phyloP scores from a whole-genome alignment of 129 eudicot species.

The Logfia minima region DNA sequence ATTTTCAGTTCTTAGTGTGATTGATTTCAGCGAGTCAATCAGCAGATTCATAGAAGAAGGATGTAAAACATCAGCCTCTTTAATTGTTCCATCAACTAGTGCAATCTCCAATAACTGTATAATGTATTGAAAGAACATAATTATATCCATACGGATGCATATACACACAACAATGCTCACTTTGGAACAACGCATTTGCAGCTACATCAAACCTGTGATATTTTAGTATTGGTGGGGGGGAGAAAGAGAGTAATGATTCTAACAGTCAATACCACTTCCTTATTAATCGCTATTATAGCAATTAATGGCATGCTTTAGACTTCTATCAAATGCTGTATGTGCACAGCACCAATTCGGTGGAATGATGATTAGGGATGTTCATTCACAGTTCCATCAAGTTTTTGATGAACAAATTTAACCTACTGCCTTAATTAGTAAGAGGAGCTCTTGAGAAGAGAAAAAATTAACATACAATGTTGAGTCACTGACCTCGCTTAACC shows the following conservation, averaged over 20 bases:
- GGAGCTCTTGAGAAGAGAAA: neutral
- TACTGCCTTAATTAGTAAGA: constrained; percentile 8
- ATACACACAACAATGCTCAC: neutral
- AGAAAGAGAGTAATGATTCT: neutral
- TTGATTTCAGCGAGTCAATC: constrained; percentile 49
- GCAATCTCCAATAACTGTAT: constrained; percentile 75
- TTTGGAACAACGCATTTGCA: constrained; percentile 7
- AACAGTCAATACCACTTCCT: neutral
- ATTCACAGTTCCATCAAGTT: constrained; percentile 17
- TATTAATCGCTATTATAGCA: constrained; percentile 1
- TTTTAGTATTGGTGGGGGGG: neutral
- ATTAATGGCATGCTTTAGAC: constrained; percentile 10
- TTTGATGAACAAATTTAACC: neutral
- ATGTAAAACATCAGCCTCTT: constrained; percentile 59
- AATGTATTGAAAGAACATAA: constrained; percentile 32
- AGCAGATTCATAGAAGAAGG: constrained; percentile 45
- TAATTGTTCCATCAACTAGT: constrained; percentile 59
- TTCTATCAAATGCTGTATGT: neutral
- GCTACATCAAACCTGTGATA: neutral
- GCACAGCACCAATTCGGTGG: neutral
- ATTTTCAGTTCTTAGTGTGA: constrained; percentile 32
- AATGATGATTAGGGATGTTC: neutral
- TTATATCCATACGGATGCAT: neutral
- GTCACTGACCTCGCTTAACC: constrained; percentile 10
- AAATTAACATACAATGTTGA: neutral